Evolutionary conservation across 371 early-diverging fungal genomes (phyloP).

Genomic region (Gilbertella persicaria): DNA sequence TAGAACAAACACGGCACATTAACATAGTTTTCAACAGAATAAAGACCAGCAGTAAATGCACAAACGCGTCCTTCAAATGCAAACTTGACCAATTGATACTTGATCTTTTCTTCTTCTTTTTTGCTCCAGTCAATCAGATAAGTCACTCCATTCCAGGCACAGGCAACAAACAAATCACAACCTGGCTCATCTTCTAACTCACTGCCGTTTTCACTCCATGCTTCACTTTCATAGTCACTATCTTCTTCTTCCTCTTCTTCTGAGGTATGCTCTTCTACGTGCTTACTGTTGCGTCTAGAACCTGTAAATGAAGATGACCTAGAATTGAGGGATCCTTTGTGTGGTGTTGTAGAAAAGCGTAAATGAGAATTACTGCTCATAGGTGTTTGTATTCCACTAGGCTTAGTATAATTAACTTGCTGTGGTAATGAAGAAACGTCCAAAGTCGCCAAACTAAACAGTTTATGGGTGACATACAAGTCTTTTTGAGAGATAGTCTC

Average conservation of each 20-base stretch:
- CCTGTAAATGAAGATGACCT: conserved; percentile 3
- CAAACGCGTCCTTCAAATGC: conserved; percentile 82
- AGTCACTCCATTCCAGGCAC: conserved; percentile 81
- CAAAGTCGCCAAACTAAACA: conserved; percentile 62
- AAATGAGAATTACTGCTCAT: conserved; percentile 12
- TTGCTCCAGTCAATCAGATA: conserved; percentile 68
- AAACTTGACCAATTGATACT: conserved; percentile 72
- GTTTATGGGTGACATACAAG: conserved; percentile 60
- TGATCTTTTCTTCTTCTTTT: conserved; percentile 34
- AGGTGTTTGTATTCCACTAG: conserved; percentile 7
- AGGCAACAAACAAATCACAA: conserved; percentile 75
- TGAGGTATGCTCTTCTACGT: too few relatives aligned
- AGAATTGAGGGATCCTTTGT: neutral
- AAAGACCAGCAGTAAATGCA: conserved; percentile 78
- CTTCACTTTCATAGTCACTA: conserved; percentile 25
- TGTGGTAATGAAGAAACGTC: conserved; percentile 28
- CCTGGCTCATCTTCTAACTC: conserved; percentile 32
- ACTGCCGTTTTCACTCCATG: conserved; percentile 25
- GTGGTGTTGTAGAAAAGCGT: conserved; percentile 8
- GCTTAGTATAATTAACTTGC: neutral
- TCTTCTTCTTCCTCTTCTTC: conserved; percentile 16
- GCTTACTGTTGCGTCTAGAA: neutral
- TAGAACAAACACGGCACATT: conserved; percentile 82
- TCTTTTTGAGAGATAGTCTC: conserved; percentile 52
- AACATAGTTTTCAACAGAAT: conserved; percentile 65